A percentile compares a stretch with the other conserved stretches of the same genome.
phyloP scores from a whole-genome alignment of 2,329 filamentous ascomycete genomes.

The Huntiella moniliformis region DNA sequence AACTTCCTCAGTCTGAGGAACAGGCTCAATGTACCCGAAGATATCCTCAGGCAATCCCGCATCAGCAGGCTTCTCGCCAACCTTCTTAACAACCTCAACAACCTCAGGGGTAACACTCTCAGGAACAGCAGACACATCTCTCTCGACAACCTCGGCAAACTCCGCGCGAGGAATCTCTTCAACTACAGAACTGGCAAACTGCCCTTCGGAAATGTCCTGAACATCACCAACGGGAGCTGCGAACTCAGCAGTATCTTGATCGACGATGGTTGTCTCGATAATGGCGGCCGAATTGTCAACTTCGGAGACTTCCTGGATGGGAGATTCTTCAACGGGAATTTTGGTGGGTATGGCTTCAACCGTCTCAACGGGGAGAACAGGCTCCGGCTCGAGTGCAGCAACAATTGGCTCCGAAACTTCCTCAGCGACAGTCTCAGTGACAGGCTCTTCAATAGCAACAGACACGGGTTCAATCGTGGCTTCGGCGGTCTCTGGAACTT shows the following conservation, averaged over 20 bases:
- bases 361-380: background rate
- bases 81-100: background rate
- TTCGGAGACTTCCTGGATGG: too few species aligned
- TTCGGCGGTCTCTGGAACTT: background rate
- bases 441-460: too few species aligned
- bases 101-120: background rate
- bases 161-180: background rate
- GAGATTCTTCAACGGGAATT: background rate
- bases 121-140: background rate
- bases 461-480: too few species aligned
- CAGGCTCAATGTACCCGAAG: background rate
- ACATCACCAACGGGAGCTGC: constrained; percentile 1
- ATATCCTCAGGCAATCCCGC: background rate
- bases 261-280: too few species aligned
- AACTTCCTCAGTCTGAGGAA: background rate
- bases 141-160: background rate
- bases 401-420: background rate
- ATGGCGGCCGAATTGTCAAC: too few species aligned
- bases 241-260: background rate
- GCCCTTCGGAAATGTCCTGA: background rate
- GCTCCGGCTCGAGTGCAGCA: too few species aligned
- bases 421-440: background rate
- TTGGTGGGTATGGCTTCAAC: background rate
- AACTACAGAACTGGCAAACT: background rate
- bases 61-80: background rate